Evolutionary conservation across 495 filamentous ascomycete species (phyloP).

Genomic region (Delitschia confertaspora): DNA sequence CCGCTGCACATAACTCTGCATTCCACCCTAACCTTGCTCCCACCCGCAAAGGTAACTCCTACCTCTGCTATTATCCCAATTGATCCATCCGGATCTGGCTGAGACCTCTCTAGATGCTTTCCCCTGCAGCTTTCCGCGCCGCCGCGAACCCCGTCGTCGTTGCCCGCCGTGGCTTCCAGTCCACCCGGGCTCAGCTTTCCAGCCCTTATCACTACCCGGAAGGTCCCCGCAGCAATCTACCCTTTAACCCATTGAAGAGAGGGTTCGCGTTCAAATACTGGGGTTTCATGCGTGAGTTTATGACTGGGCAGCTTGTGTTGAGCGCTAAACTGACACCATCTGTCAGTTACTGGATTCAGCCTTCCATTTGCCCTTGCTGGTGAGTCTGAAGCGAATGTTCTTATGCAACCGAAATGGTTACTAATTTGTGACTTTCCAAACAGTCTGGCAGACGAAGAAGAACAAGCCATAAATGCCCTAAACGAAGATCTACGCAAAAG

Average conservation of each 20-base stretch:
- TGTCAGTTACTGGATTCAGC: constrained; percentile 62
- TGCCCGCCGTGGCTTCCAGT: constrained; percentile 88
- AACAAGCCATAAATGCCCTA: constrained; percentile 25
- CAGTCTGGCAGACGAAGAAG: constrained; percentile 87
- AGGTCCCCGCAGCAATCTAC: constrained; percentile 86
- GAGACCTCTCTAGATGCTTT: constrained; percentile 62
- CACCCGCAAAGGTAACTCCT: constrained; percentile 19
- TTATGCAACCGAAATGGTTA: not conserved
- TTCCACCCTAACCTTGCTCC: constrained; percentile 5
- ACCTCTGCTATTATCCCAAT: constrained; percentile 14
- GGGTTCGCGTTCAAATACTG: constrained; percentile 78
- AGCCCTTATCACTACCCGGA: constrained; percentile 98
- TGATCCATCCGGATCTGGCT: constrained; percentile 10
- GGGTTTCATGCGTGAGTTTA: constrained; percentile 59
- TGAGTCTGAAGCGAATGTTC: constrained; percentile 47
- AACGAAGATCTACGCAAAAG: not conserved
- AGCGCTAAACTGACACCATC: constrained; percentile 9
- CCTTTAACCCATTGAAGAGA: constrained; percentile 88
- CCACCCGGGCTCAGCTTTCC: constrained; percentile 73
- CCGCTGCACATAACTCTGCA: constrained; percentile 16
- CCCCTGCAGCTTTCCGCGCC: constrained; percentile 64
- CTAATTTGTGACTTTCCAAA: constrained; percentile 14
- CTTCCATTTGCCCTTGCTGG: constrained; percentile 73
- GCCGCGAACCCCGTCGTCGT: constrained; percentile 51
- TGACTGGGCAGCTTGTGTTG: not conserved